These are phyloP conservation scores for Lagenaria siceraria DNA, from an alignment of 306 rosid species.

Conservation along the genomic window DNA sequence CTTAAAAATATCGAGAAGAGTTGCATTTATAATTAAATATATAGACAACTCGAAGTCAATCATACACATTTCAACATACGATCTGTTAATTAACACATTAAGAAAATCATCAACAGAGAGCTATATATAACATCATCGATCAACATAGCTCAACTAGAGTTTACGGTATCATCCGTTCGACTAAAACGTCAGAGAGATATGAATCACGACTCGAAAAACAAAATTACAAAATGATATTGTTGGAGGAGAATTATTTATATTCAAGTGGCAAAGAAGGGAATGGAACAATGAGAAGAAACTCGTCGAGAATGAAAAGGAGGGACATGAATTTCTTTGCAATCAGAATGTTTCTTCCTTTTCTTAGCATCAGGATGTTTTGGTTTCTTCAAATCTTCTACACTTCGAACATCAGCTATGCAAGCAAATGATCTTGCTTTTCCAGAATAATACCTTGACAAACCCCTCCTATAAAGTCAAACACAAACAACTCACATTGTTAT, in stretches of 20 bases:
- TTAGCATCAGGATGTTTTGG: conserved; percentile 39
- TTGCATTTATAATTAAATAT: not conserved
- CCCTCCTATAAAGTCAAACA: conserved; percentile 26
- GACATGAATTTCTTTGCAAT: conserved; percentile 18
- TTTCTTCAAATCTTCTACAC: conserved; percentile 65
- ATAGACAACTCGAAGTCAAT: not conserved
- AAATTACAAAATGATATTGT: too few relatives aligned
- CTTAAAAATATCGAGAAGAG: too few relatives aligned
- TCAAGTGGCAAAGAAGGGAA: conserved; percentile 40
- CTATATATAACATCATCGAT: too few relatives aligned
- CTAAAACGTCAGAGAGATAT: not conserved
- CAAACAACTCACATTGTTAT: not conserved
- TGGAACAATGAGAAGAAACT: conserved; percentile 33
- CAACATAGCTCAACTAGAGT: too few relatives aligned
- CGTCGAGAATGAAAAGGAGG: conserved; percentile 39
- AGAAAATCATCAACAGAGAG: too few relatives aligned
- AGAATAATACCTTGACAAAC: conserved; percentile 63
- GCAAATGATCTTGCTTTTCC: conserved; percentile 81
- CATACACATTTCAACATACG: not conserved
- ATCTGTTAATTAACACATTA: too few relatives aligned
- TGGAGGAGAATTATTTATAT: not conserved
- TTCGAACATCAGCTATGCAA: conserved; percentile 54
- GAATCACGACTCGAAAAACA: not conserved
- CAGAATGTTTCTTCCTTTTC: conserved; percentile 52
- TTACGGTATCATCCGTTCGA: not conserved